Base-by-base conservation (phyloP, 805 yeast genomes). In the Phaffomyces thermotolerans region DNA sequence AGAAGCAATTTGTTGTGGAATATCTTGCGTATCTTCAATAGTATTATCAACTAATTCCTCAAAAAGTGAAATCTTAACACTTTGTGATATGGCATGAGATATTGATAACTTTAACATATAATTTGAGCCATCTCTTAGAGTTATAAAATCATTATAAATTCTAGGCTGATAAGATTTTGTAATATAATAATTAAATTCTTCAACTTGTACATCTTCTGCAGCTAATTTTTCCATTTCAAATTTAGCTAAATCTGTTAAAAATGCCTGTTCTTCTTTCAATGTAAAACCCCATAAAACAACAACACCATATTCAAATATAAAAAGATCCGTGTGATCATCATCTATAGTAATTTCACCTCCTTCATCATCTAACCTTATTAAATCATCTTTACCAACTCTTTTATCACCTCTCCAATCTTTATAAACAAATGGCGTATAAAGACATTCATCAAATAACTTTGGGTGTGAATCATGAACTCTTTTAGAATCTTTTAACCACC, bases 11-110 rank as follows among this genome's bases (percentile, higher is more conserved):
- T 90, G 95, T 57, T 87, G 95, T 3, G 99, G 99, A 40, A 93
- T 89, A 56, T 90, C 96, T 59, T 91, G 96, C 2, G 98, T 93
- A 59, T 89, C 97, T 60, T 89, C 96, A 58, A 93, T 93, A 3
- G 99, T 93, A 61, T 90, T 90, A 64, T 91, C 96, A 12, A 93
- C 96, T 53, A 93, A 73, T 62, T 91, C 98, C 64, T 93, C 99
- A 64, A 93, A 93, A 27, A 93, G 67, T 6, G 98, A 90, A 23
- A 93, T 91, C 65, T 93, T 93, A 32, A 88, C 98, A 27, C 95
- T 83, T 63, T 93, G 99, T 2, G 98, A 90, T 30, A 93, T 77
- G 0, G 98, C 98, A 66, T 91, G 97, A 1, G 97, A 88, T 10
- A 93, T 87, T 8, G 96, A 85, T 39, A 93, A 71, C 63, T 93